Evolutionary conservation across 176 grass and related monocot species (phyloP), one percentile per base, ranked within the genome.

Genomic region (Bonia amplexicaulis): DNA sequence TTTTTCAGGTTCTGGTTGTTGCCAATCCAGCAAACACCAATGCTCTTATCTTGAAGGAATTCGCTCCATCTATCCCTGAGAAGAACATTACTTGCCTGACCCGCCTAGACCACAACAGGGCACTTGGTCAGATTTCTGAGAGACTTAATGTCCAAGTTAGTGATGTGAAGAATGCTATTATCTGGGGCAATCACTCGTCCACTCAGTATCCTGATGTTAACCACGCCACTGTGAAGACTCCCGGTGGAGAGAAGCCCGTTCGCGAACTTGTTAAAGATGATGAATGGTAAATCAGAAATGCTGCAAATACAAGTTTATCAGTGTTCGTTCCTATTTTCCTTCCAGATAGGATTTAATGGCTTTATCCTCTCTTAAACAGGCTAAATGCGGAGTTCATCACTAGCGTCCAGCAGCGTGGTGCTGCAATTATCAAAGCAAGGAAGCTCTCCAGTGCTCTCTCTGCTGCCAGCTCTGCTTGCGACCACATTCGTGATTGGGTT

Each of bases 21-120:
- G 96, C 96, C 81, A 96, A 99, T 76, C 93, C 96, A 67, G 93
- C 96, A 63, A 99, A 99, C 69, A 99, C 96, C 31, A 99, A 99
- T 82, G 96, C 96, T 66, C 90, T 99, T 66, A 99, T 99, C 84
- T 84, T 99, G 84, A 99, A 99, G 84, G 93, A 96, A 85, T 99
- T 94, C 0, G 96, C 96, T 71, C 96, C 96, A 81, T 96, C 93
- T 42, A 94, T 99, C 63, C 90, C 96, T 71, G 96, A 89, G 84
- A 99, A 91, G 78, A 99, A 99, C 68, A 92, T 99, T 66, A 99
- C 91, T 74, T 99, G 96, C 82, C 77, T 99, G 81, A 99, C 96
- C 78, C 89, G 96, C 66, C 84, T 99, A 46, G 93, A 96, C 81
- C 93, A 99, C 83, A 99, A 99, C 86, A 94, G 93, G 91, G 96